These are phyloP conservation scores for Cercospora sesami DNA, from an alignment of 2,329 filamentous ascomycete species.

Conservation along the genomic window DNA sequence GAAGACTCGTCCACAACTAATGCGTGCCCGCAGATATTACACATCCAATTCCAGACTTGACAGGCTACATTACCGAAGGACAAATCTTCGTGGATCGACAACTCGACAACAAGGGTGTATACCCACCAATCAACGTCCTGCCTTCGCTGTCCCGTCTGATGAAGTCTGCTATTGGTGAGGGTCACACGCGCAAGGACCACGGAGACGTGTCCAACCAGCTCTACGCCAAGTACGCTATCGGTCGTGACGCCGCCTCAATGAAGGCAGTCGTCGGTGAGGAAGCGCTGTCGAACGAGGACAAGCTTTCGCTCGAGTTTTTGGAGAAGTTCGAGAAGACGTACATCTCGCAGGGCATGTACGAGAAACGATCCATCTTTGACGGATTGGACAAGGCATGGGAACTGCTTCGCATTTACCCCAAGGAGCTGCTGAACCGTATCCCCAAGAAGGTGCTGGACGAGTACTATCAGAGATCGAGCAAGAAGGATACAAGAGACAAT, in stretches of 20 bases:
- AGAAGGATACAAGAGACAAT: slow-evolving; percentile 48
- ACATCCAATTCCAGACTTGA: slow-evolving; percentile 97
- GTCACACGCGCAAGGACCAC: slow-evolving; percentile 94
- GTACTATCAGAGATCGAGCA: slow-evolving; percentile 51
- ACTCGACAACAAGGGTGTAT: slow-evolving; percentile 93
- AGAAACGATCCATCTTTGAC: slow-evolving; percentile 87
- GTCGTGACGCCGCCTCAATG: slow-evolving; percentile 97
- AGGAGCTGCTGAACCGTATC: slow-evolving; percentile 90
- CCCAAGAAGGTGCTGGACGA: slow-evolving; percentile 56
- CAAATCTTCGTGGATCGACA: slow-evolving; percentile 97
- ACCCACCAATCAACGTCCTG: slow-evolving; percentile 97
- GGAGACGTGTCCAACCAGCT: slow-evolving; percentile 99
- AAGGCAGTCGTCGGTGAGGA: slow-evolving; percentile 99
- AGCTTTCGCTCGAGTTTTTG: slow-evolving; percentile 94
- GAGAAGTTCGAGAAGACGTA: slow-evolving; percentile 98
- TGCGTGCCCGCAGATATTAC: slow-evolving; percentile 69
- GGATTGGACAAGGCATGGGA: slow-evolving; percentile 96
- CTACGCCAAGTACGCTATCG: slow-evolving; percentile 99
- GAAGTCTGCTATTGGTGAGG: slow-evolving; percentile 99
- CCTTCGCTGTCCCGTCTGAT: slow-evolving; percentile 98
- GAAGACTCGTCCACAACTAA: slow-evolving; percentile 12
- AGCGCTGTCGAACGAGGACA: slow-evolving; percentile 91
- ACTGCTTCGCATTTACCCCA: slow-evolving; percentile 93
- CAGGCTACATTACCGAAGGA: slow-evolving; percentile 97
- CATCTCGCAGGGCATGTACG: slow-evolving; percentile 88